Evolutionary conservation across 352 stramenopile genomes (phyloP).

Genomic region (Pythium inflatum): DNA sequence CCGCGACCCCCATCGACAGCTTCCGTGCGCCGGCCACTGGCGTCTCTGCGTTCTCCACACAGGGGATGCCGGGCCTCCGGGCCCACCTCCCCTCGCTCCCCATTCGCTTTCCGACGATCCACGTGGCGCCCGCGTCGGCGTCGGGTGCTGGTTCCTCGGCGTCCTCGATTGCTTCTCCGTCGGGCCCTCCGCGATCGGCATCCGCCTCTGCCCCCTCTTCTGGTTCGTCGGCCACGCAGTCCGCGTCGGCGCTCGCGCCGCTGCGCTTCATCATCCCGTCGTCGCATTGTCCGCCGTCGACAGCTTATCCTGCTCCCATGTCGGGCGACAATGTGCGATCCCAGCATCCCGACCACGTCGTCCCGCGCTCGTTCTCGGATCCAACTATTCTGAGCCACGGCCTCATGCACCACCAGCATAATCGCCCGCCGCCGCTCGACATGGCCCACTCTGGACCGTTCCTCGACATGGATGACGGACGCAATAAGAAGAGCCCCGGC

Average conservation of each 20-base stretch:
- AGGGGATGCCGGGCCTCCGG: conserved; percentile 43
- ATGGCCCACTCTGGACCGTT: conserved; percentile 1
- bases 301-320: conserved; percentile 21
- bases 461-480: conserved; percentile 26
- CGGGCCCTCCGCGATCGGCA: conserved; percentile 5
- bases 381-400: conserved; percentile 22
- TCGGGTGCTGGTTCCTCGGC: conserved; percentile 12
- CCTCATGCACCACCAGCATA: conserved; percentile 25
- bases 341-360: conserved; percentile 20
- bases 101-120: conserved; percentile 49
- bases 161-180: conserved; percentile 1
- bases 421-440: conserved; percentile 24
- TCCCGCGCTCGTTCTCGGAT: conserved; percentile 21
- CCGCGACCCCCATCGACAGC: conserved; percentile 21
- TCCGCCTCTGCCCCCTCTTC: conserved; percentile 8
- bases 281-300: conserved; percentile 45
- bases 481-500: conserved; percentile 48
- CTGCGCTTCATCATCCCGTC: conserved; percentile 82
- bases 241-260: conserved; percentile 53
- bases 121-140: conserved; percentile 2
- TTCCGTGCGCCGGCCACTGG: conserved; percentile 36
- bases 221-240: conserved; percentile 34
- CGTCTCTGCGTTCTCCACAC: conserved; percentile 34
- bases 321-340: conserved; percentile 20
- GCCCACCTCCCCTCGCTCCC: conserved; percentile 50